Conservation (phyloP, 140 eudicot species). For the Cichorium intybus region DNA sequence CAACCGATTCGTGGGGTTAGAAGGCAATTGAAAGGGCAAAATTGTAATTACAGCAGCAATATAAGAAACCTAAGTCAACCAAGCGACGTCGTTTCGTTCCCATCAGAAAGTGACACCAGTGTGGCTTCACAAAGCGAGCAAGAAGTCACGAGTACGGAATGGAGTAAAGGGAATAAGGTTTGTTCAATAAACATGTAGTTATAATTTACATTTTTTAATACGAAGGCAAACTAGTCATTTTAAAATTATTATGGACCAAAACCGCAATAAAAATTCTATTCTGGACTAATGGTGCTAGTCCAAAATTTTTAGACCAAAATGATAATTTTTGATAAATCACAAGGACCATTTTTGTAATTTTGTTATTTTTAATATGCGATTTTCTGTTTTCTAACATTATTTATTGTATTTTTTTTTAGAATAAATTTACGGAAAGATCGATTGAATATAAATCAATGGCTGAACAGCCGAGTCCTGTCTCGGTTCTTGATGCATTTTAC, state of each 20-base stretch:
- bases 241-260: no score
- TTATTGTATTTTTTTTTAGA: conserved; percentile 38
- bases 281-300: no score
- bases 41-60: conserved; percentile 30
- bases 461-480: conserved; percentile 91
- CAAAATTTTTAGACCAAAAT: no score
- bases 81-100: conserved; percentile 44
- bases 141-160: conserved; percentile 41
- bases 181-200: background rate
- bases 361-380: background rate
- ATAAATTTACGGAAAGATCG: conserved; percentile 33
- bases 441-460: conserved; percentile 40
- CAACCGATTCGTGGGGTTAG: conserved; percentile 18
- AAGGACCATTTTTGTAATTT: background rate
- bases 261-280: no score
- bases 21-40: conserved; percentile 30
- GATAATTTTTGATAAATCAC: no score
- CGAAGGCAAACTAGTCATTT: no score
- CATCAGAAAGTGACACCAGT: conserved; percentile 53
- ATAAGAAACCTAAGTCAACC: conserved; percentile 36
- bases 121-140: conserved; percentile 47
- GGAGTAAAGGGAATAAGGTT: conserved; percentile 25
- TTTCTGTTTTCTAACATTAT: conserved; percentile 32
- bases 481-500: conserved; percentile 82
- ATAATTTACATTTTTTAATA: background rate